Evolutionary conservation across 176 grass and related monocot genomes (phyloP).

Genomic region (Carex littledalei): DNA sequence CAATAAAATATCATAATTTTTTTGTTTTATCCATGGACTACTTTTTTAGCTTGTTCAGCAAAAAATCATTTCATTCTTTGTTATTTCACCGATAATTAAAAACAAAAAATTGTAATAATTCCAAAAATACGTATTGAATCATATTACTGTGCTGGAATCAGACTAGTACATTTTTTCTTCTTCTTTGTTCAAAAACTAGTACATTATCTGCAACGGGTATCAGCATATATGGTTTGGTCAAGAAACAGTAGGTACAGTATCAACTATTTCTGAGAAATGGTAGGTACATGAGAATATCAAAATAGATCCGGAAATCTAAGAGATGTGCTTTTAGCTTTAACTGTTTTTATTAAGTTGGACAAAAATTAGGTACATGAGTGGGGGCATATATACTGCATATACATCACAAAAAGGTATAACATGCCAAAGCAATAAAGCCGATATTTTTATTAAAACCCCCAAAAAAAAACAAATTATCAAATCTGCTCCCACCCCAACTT

Average conservation of each 20-base stretch:
- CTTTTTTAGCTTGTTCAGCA: not conserved
- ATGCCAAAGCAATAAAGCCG: not conserved
- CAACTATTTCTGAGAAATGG: not conserved
- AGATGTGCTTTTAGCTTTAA: not conserved
- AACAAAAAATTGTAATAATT: too few species aligned
- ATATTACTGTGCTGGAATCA: not conserved
- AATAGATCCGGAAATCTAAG: conserved; percentile 12
- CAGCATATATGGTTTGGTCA: not conserved
- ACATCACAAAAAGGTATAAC: not conserved
- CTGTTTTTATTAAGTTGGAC: conserved; percentile 5
- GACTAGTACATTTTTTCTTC: not conserved
- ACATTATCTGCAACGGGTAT: not conserved
- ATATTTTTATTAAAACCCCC: too few species aligned
- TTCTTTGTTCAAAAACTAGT: not conserved
- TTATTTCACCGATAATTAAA: not conserved
- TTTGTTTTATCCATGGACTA: not conserved
- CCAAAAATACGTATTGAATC: too few species aligned
- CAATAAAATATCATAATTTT: too few species aligned
- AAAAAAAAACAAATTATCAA: too few species aligned
- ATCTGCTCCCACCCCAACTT: too few species aligned
- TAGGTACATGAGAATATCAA: not conserved
- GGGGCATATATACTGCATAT: not conserved
- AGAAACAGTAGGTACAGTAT: not conserved
- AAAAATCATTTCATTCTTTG: not conserved
- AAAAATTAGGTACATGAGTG: conserved; percentile 7